phyloP scores from a whole-genome alignment of 1,139 yeast species.

The Nakaseomyces sp. region DNA sequence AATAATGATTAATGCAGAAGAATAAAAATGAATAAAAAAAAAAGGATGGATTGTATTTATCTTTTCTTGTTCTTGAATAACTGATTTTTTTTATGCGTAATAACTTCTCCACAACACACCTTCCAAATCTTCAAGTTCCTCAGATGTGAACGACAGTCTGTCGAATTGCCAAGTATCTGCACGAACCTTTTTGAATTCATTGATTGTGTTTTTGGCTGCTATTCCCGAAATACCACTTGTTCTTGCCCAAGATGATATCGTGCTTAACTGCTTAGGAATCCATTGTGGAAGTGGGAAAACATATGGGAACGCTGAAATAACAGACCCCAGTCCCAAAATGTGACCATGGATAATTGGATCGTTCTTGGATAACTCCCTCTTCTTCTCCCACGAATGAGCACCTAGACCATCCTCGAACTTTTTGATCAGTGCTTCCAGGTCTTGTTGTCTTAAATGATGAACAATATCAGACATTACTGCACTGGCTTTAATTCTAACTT shows the following conservation, averaged over 20 bases:
- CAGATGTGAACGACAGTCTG: conserved; percentile 61
- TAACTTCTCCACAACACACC: conserved; percentile 93
- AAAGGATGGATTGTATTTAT: no score
- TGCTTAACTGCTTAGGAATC: conserved; percentile 70
- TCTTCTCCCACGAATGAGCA: conserved; percentile 41
- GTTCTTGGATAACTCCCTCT: conserved; percentile 35
- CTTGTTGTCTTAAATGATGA: conserved; percentile 51
- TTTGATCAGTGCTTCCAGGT: conserved; percentile 34
- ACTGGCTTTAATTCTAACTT: conserved; percentile 71
- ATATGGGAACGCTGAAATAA: conserved; percentile 86
- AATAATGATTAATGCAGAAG: no score
- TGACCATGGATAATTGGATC: conserved; percentile 53
- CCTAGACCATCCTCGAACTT: conserved; percentile 36
- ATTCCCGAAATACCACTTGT: conserved; percentile 73
- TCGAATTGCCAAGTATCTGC: conserved; percentile 98
- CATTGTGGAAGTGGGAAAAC: conserved; percentile 85
- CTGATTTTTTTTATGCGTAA: conserved; percentile 45
- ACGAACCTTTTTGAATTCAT: conserved; percentile 83
- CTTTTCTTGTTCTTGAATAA: no score
- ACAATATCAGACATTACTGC: conserved; percentile 72
- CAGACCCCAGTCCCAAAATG: conserved; percentile 75
- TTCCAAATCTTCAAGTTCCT: conserved; percentile 82
- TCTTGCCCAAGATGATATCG: conserved; percentile 55
- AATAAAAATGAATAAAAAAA: no score
- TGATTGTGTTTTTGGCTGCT: conserved; percentile 72